These are phyloP conservation scores for Saccharum hybrid DNA, from an alignment of 202 grass and related monocot genomes.

Conservation along the genomic window DNA sequence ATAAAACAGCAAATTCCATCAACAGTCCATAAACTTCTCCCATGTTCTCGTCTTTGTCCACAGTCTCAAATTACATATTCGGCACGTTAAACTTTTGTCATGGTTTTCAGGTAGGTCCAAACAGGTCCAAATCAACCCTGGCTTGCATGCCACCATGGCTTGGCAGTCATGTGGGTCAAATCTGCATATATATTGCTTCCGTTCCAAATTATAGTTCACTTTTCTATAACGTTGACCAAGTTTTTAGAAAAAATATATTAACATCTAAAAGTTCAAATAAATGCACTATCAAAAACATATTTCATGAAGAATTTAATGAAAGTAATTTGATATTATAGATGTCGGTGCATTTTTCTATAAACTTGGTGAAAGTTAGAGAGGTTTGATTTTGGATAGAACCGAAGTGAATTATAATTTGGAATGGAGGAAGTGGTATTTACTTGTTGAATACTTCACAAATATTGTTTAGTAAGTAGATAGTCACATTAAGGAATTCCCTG, in stretches of 20 bases:
- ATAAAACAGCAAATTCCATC: not conserved
- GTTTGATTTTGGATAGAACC: not conserved
- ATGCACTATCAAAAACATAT: not conserved
- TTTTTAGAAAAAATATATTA: not conserved
- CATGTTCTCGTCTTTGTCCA: not conserved
- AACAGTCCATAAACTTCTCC: not conserved
- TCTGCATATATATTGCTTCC: not conserved
- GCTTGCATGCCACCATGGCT: not conserved
- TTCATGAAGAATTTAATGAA: not conserved
- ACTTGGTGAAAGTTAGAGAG: not conserved
- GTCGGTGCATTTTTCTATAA: not conserved
- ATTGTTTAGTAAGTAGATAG: slow-evolving; percentile 2
- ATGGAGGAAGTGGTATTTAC: not conserved
- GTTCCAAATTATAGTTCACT: not conserved
- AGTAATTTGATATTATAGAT: slow-evolving; percentile 3
- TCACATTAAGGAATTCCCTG: not conserved
- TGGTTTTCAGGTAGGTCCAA: not conserved
- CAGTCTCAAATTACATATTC: not conserved
- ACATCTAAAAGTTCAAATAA: not conserved
- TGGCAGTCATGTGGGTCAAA: not conserved
- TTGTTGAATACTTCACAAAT: not conserved
- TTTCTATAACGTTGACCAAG: not conserved
- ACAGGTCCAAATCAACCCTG: not conserved
- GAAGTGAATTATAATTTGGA: not conserved
- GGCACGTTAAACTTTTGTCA: not conserved